These are phyloP conservation scores for Turnera subulata DNA, from an alignment of 345 rosid genomes.

Conservation along the genomic window DNA sequence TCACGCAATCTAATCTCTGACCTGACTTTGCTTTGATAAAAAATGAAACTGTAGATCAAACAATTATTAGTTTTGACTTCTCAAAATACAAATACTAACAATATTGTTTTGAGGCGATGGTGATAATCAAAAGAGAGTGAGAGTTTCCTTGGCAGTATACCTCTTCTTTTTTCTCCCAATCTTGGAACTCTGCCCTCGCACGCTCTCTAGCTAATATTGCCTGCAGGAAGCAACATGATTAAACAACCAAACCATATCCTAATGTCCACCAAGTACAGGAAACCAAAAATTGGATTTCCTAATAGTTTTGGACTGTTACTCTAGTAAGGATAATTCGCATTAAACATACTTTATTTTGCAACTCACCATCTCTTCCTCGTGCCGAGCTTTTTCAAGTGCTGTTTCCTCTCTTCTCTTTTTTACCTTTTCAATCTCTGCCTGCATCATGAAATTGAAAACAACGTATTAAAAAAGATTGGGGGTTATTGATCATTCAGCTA, in stretches of 20 bases:
- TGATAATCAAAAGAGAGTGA: background rate
- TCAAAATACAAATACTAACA: constrained; percentile 9
- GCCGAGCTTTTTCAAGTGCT: constrained; percentile 82
- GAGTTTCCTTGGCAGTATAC: constrained; percentile 30
- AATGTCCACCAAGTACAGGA: background rate
- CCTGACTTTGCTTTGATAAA: constrained; percentile 93
- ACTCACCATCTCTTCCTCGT: constrained; percentile 92
- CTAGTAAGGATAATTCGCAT: background rate
- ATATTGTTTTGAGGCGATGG: background rate
- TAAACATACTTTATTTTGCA: constrained; percentile 5
- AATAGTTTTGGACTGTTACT: background rate
- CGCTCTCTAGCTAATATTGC: constrained; percentile 92
- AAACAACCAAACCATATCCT: background rate
- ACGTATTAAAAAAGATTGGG: background rate
- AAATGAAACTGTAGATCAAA: constrained; percentile 73
- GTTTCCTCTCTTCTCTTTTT: constrained; percentile 97
- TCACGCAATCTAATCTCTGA: constrained; percentile 81
- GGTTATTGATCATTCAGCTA: background rate
- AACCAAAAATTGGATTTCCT: background rate
- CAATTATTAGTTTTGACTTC: constrained; percentile 10
- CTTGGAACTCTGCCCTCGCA: constrained; percentile 94
- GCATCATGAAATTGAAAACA: constrained; percentile 15
- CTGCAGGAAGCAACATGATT: constrained; percentile 32
- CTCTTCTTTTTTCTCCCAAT: constrained; percentile 99
- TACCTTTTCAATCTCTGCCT: constrained; percentile 94